Percentiles rank a stretch among this genome's conserved stretches.
These are phyloP conservation scores for Pleurozium schreberi DNA, from an alignment of 225 moss, liverwort and hornwort species.

Conservation along the genomic window DNA sequence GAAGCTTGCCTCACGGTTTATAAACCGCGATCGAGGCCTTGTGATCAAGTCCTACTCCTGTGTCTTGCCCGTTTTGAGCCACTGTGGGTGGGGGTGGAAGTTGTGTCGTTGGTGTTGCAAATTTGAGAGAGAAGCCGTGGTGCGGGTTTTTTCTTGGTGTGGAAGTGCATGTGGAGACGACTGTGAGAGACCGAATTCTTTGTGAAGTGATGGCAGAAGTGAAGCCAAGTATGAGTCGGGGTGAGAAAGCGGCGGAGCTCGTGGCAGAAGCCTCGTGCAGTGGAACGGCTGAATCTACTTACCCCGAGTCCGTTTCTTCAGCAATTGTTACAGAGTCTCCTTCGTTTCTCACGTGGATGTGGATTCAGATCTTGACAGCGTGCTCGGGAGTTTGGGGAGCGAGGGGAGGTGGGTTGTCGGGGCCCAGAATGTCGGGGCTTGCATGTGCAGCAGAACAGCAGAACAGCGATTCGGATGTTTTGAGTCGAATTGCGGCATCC, in stretches of 20 bases:
- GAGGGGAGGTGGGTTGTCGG: neutral
- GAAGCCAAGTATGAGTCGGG: too few species aligned
- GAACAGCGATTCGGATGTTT: neutral
- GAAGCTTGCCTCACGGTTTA: neutral
- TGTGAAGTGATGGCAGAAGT: too few species aligned
- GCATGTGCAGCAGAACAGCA: neutral
- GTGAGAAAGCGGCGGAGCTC: too few species aligned
- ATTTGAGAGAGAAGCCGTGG: neutral
- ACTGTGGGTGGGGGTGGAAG: neutral
- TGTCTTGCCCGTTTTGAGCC: neutral
- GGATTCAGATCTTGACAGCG: too few species aligned
- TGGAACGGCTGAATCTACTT: too few species aligned
- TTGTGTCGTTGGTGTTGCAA: neutral
- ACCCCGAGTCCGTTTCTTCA: too few species aligned
- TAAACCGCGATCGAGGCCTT: neutral
- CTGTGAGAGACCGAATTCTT: too few species aligned
- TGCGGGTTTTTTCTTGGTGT: neutral
- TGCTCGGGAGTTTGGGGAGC: too few species aligned
- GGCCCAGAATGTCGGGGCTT: neutral
- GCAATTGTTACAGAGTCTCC: too few species aligned
- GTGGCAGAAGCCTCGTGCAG: too few species aligned
- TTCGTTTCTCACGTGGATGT: too few species aligned
- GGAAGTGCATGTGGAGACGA: too few species aligned
- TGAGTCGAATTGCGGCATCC: neutral
- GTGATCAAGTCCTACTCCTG: neutral